Base-by-base conservation (phyloP, 2,329 filamentous ascomycete genomes). In the Coleophoma cylindrospora region DNA sequence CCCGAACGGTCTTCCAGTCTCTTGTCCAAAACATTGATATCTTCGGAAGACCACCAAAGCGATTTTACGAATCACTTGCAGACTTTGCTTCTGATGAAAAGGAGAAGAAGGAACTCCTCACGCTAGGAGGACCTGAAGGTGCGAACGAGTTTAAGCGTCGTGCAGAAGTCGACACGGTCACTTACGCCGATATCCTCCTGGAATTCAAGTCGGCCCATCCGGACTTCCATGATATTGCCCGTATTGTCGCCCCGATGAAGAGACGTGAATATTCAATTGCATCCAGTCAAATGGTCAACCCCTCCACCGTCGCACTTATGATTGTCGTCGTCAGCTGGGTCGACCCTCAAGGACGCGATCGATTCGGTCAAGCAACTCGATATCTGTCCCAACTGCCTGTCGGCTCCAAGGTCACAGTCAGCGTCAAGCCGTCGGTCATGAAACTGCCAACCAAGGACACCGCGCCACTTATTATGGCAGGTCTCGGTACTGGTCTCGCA, bases 181-280 rank as follows among this genome's bases (percentile, higher is more conserved):
- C 91, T 22, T 99, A 87, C 66, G 90, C 91, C 38, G 94, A 99
- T 64, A 77, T 99, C 34, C 77, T 99, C 19, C 79, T 90, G 47
- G 91, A 96, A 69, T 97, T 94, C 76, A 78, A 79, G 52, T 96
- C 92, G 45, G 94, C 94, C 1, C 91, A 86, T 61, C 94, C 92
- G 6, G 76, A 76, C 52, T 94, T 97, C 82, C 82, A 91, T 65
- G 91, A 97, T 61, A 86, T 99, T 50, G 81, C 88, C 56, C 86
- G 85, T 63, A 90, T 99, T 54, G 87, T 99, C 57, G 81, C 79
- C 57, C 92, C 94, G 12, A 84, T 96, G 75, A 99, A 99, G 80
- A 89, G 94, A 54, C 83, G 94, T 63, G 94, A 99, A 72, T 99
- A 99, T 79, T 96, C 90, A n/a, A 97, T 99, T 60, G 94, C 94